phyloP scores from a whole-genome alignment of 352 stramenopile species.

The Peronospora belbahrii region DNA sequence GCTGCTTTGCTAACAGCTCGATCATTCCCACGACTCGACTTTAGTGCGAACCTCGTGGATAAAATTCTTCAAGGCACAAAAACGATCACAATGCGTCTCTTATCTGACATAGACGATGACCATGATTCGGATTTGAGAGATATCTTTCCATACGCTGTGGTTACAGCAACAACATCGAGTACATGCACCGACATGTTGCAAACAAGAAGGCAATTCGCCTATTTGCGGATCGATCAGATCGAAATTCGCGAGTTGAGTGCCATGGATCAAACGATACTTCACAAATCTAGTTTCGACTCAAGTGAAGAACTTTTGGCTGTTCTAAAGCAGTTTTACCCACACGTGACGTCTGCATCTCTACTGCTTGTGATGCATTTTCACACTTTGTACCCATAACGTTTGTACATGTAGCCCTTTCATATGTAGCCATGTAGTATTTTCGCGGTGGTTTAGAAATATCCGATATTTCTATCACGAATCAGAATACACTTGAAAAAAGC shows the following conservation, averaged over 20 bases:
- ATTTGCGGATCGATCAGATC: conserved; percentile 37
- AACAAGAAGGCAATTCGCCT: conserved; percentile 32
- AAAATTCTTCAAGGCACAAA: conserved; percentile 40
- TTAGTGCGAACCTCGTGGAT: conserved; percentile 35
- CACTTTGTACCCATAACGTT: conserved; percentile 23
- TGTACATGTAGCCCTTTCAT: no score
- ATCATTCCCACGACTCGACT: conserved; percentile 42
- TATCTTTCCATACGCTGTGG: conserved; percentile 31
- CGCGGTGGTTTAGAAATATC: no score
- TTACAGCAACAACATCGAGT: conserved; percentile 28
- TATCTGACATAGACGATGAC: conserved; percentile 41
- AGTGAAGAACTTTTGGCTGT: conserved; percentile 33
- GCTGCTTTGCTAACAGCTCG: conserved; percentile 11
- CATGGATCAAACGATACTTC: conserved; percentile 27
- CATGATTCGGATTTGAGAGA: conserved; percentile 42
- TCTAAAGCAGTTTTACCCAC: conserved; percentile 49
- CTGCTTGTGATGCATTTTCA: conserved; percentile 48
- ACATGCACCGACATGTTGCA: not conserved
- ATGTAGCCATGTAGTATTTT: not conserved
- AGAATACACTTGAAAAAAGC: not conserved
- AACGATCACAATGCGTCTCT: conserved; percentile 58
- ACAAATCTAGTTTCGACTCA: conserved; percentile 38
- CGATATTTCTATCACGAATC: no score
- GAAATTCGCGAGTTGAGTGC: conserved; percentile 20
- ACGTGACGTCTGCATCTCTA: conserved; percentile 33